Conservation (phyloP, 2,329 filamentous ascomycete species). For the Juglanconis juglandina region DNA sequence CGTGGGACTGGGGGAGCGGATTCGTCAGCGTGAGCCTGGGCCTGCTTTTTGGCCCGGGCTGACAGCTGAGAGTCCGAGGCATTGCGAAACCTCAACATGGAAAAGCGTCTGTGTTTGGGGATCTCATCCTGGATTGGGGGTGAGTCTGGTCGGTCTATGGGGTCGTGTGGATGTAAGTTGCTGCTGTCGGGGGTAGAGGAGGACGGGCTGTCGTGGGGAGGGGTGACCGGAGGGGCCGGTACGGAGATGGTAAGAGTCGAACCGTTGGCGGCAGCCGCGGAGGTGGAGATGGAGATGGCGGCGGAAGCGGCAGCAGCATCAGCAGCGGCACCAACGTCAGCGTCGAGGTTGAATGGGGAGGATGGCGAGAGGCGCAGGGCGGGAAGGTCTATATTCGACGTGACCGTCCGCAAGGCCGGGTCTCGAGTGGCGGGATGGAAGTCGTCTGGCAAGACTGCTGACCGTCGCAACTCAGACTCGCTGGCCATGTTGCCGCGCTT, state of each 20-base stretch:
- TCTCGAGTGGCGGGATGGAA: conserved; percentile 21
- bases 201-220: conserved; percentile 27
- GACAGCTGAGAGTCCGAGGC: conserved; percentile 90
- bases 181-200: conserved; percentile 22
- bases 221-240: conserved; percentile 29
- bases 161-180: conserved; percentile 23
- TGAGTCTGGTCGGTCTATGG: conserved; percentile 38
- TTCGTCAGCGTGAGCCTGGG: conserved; percentile 40
- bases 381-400: conserved; percentile 14
- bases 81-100: conserved; percentile 80
- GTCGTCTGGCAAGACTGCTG: conserved; percentile 38
- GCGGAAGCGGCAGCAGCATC: conserved; percentile 20
- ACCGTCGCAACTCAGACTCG: conserved; percentile 57
- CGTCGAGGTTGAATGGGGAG: conserved; percentile 22
- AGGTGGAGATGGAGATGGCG: conserved; percentile 7
- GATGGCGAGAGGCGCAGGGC: conserved; percentile 19
- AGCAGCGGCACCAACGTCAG: conserved; percentile 21
- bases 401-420: conserved; percentile 17
- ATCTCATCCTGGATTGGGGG: conserved; percentile 54
- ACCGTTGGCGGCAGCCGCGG: conserved; percentile 20
- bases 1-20: conserved; percentile 54
- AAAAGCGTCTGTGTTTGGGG: conserved; percentile 59
- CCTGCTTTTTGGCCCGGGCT: conserved; percentile 67
- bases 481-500: conserved; percentile 58
- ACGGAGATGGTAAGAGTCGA: conserved; percentile 19